Evolutionary conservation across 306 rosid species (phyloP), one percentile per base, ranked within the genome.

Genomic region (Cicer yamashitae): DNA sequence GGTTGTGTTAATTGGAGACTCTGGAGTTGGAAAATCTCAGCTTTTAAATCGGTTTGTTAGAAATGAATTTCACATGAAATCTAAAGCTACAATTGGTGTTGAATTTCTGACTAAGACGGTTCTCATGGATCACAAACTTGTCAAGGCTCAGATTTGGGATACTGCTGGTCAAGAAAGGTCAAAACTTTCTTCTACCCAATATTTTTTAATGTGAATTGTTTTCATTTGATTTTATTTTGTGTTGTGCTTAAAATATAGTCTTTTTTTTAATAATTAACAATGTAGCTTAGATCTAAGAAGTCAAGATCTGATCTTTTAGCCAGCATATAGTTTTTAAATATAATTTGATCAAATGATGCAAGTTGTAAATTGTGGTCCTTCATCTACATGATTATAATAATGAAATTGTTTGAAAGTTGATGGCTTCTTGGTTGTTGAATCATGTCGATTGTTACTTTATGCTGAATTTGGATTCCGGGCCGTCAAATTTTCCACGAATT

Each of bases 141-240:
- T 91, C 79, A 93, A 91, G 85, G 96, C 97, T 8, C 98, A 94
- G 90, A 90, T 94, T 82, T 94, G 98, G 98, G 98, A 94, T 71
- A 94, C 98, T 67, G 98, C 98, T 73, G 98, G 98, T 60, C 98
- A 94, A 86, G 98, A 91, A 87, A 94, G 98, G 98, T 94, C 73
- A 54, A 25, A 51, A 38, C 50, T 71, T 34, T 50, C 56, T 71
- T 39, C 53, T 11, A 47, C 20, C 4, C 6, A 7, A 7, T 7
- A 69, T 43, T 20, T 45, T 53, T 37, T 6, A 7, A 25, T 54
- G 14, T 68, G 10, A 13, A 53, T 17, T 71, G 3, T 37, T 25
- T 70, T 61, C 53, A 61, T 75, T 41, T 11, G 18, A 44, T 54
- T 34, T 61, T 59, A 3, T 56, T 41, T 25, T 38, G 7, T 67